Percentiles rank a stretch among this genome's conserved stretches.
phyloP scores from a whole-genome alignment of 2,329 filamentous ascomycete species.

The Aureobasidium subglaciale region DNA sequence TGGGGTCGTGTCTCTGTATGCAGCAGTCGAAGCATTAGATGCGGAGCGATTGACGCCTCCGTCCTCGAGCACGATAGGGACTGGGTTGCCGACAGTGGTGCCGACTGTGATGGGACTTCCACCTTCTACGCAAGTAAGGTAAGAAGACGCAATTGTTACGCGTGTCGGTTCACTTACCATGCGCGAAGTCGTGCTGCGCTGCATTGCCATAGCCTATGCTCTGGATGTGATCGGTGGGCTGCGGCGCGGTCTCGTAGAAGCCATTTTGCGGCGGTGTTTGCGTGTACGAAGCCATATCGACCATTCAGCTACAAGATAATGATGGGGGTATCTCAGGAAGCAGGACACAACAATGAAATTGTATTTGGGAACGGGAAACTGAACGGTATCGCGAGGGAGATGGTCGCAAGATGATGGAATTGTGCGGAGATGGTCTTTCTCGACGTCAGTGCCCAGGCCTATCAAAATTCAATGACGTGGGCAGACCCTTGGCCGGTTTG shows the following conservation, averaged over 20 bases:
- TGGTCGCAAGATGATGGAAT: constrained; percentile 1
- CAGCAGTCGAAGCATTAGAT: constrained; percentile 47
- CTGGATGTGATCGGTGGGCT: constrained; percentile 31
- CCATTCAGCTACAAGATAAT: background rate
- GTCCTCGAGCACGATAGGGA: constrained; percentile 61
- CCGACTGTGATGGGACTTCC: constrained; percentile 28
- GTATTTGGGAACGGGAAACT: background rate
- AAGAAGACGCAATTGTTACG: constrained; percentile 31
- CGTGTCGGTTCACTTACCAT: constrained; percentile 28
- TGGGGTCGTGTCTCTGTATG: constrained; percentile 35
- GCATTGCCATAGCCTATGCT: constrained; percentile 28
- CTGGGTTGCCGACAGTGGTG: constrained; percentile 59
- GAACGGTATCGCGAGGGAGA: background rate
- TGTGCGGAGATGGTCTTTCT: background rate
- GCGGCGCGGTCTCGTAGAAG: constrained; percentile 34
- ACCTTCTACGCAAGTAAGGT: constrained; percentile 17
- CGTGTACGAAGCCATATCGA: constrained; percentile 21
- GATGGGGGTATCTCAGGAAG: background rate
- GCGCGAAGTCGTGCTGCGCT: constrained; percentile 32
- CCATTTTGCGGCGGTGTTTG: constrained; percentile 22
- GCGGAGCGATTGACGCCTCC: constrained; percentile 52
- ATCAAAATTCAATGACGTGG: background rate
- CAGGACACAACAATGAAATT: background rate
- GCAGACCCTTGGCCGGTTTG: constrained; percentile 8
- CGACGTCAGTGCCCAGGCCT: background rate